Conservation (phyloP, 257 asterid genomes). For the Jacaranda copaia region DNA sequence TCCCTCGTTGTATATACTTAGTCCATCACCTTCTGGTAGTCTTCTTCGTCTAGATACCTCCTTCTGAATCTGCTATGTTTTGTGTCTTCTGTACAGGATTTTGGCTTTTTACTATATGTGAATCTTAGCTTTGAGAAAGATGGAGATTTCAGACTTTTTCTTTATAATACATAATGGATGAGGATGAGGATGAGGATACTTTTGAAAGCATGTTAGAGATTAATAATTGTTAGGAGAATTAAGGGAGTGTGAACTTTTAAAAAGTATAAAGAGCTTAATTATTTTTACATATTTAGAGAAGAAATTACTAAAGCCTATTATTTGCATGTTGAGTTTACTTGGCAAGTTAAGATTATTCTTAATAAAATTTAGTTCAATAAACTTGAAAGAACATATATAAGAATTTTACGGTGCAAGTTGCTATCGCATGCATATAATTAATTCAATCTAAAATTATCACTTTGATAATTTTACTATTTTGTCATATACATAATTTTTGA, state of each 20-base stretch:
- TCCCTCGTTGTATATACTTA: background rate
- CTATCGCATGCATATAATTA: no score
- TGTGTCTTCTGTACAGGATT: slow-evolving; percentile 46
- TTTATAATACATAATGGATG: background rate
- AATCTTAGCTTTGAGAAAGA: slow-evolving; percentile 33
- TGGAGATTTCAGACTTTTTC: slow-evolving; percentile 8
- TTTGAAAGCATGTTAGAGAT: background rate
- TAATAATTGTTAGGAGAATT: background rate
- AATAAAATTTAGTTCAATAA: no score
- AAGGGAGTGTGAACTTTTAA: background rate
- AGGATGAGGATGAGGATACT: slow-evolving; percentile 18
- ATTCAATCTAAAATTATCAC: no score
- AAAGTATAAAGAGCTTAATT: background rate
- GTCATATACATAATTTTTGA: no score
- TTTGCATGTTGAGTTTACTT: background rate
- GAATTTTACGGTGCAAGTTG: no score
- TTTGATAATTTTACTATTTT: no score
- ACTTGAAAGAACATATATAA: no score
- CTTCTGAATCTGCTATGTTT: slow-evolving; percentile 16
- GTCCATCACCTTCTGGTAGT: background rate
- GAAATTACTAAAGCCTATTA: background rate
- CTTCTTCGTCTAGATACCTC: background rate
- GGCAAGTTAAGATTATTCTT: no score
- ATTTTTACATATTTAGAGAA: background rate
- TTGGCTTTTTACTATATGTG: slow-evolving; percentile 29